Conservation (phyloP, 164 flowering plant species). For the Amborella trichopoda region DNA sequence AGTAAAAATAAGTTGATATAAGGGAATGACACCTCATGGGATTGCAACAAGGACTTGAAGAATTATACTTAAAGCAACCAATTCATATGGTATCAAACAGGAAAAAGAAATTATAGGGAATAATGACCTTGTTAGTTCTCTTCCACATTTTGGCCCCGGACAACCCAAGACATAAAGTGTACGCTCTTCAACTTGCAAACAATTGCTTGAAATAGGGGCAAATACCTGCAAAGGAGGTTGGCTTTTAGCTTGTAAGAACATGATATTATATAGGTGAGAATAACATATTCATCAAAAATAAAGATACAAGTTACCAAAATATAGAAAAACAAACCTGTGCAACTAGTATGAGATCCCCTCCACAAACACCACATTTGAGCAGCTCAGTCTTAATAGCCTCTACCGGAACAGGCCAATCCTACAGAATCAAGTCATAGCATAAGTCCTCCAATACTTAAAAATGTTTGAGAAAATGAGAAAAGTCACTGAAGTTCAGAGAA, state of each 20-base stretch:
- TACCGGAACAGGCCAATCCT: constrained; percentile 66
- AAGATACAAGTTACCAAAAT: too few species aligned
- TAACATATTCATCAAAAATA: too few species aligned
- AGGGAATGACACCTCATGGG: too few species aligned
- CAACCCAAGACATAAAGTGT: constrained; percentile 64
- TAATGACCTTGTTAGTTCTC: constrained; percentile 34
- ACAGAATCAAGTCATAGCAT: constrained; percentile 1
- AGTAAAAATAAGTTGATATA: too few species aligned
- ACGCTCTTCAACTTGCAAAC: constrained; percentile 53
- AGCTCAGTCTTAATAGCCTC: constrained; percentile 17
- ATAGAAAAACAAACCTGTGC: constrained; percentile 50
- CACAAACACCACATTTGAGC: constrained; percentile 49
- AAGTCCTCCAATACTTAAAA: not conserved
- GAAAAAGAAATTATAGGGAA: not conserved
- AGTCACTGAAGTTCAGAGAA: not conserved
- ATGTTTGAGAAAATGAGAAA: not conserved
- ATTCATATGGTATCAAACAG: too few species aligned
- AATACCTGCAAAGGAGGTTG: constrained; percentile 31
- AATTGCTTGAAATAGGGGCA: constrained; percentile 49
- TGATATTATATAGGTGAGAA: too few species aligned
- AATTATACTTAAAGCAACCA: too few species aligned
- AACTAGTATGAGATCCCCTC: constrained; percentile 41
- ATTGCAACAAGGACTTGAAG: too few species aligned
- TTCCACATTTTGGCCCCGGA: constrained; percentile 38
- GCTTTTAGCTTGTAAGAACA: too few species aligned